Percentiles rank a stretch among this genome's conserved stretches.
These are phyloP conservation scores for Lagenaria siceraria DNA, from an alignment of 306 rosid genomes.

Conservation along the genomic window DNA sequence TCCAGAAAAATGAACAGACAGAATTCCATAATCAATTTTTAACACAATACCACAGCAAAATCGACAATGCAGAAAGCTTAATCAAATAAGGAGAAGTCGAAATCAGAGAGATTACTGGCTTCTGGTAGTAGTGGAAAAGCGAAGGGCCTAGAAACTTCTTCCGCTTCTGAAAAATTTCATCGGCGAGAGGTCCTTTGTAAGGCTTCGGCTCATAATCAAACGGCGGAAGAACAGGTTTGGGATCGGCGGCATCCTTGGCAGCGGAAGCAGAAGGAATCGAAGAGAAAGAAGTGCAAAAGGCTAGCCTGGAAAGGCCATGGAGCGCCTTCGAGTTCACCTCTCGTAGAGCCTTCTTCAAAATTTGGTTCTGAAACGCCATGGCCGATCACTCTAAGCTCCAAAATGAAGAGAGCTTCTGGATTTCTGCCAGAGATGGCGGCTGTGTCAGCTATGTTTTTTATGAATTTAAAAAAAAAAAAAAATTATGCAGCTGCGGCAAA, in stretches of 20 bases:
- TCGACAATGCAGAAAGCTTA: neutral
- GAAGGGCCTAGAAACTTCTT: conserved; percentile 81
- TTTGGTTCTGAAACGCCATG: conserved; percentile 41
- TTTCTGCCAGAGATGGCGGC: neutral
- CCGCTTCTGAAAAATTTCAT: conserved; percentile 61
- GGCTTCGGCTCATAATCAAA: conserved; percentile 55
- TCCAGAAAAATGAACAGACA: neutral
- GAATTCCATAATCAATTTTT: neutral
- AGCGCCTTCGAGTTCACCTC: conserved; percentile 7
- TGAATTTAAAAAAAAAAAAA: too few relatives aligned
- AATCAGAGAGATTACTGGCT: conserved; percentile 45
- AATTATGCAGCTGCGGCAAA: too few relatives aligned
- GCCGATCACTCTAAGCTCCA: neutral
- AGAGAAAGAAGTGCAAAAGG: conserved; percentile 9
- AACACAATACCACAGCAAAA: neutral
- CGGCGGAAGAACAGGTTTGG: conserved; percentile 41
- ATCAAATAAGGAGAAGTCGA: neutral
- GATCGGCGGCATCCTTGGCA: neutral
- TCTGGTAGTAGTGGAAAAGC: conserved; percentile 60
- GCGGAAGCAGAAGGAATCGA: conserved; percentile 10
- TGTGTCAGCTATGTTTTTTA: neutral
- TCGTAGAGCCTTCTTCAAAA: conserved; percentile 31
- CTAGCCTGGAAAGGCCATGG: neutral
- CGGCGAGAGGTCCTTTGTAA: conserved; percentile 53
- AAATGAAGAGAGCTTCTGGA: neutral